Conservation (phyloP, 1,284 basidiomycete genomes). For the Ustilago esculenta region DNA sequence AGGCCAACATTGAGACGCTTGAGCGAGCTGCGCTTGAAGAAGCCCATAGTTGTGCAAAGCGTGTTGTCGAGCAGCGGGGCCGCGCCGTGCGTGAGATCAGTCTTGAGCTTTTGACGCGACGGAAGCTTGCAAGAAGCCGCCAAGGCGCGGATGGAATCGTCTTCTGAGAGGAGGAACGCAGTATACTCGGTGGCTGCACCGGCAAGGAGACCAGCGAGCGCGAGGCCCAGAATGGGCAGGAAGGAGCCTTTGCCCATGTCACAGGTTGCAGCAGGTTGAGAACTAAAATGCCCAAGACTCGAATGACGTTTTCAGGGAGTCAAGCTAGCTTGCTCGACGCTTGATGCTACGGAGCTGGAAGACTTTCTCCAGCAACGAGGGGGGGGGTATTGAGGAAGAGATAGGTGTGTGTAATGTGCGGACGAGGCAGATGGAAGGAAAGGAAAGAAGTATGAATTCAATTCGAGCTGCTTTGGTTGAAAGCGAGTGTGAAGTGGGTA, state of each 20-base stretch:
- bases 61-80: slow-evolving; percentile 37
- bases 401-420: no score
- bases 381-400: no score
- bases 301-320: no score
- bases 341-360: no score
- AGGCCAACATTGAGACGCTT: slow-evolving; percentile 42
- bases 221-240: slow-evolving; percentile 27
- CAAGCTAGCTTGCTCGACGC: no score
- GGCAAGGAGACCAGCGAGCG: slow-evolving; percentile 27
- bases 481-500: no score
- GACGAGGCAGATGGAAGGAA: no score
- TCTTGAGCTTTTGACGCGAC: slow-evolving; percentile 34
- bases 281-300: no score
- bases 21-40: slow-evolving; percentile 24
- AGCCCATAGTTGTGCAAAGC: slow-evolving; percentile 44
- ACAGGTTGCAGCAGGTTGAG: neutral
- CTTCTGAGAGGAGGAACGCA: slow-evolving; percentile 18
- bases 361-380: no score
- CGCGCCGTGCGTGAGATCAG: slow-evolving; percentile 34
- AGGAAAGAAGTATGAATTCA: no score
- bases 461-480: no score
- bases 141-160: slow-evolving; percentile 18
- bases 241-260: slow-evolving; percentile 35
- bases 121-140: slow-evolving; percentile 19
- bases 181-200: slow-evolving; percentile 25